These are phyloP conservation scores for Chlorella ohadii DNA, from an alignment of 139 green algal genomes.

Conservation along the genomic window DNA sequence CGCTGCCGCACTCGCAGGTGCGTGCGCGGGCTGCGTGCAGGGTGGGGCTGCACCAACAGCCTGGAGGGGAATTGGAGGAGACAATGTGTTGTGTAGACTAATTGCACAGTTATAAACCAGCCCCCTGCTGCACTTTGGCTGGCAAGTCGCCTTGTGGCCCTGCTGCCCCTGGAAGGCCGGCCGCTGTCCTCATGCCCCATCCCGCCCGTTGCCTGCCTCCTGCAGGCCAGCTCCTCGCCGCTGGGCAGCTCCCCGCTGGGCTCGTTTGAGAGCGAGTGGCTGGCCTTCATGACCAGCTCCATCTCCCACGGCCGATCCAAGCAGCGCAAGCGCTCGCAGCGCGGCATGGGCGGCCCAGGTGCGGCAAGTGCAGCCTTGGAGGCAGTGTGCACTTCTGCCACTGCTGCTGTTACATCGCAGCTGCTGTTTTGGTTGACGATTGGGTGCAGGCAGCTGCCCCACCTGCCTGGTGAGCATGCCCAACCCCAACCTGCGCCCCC, in stretches of 20 bases:
- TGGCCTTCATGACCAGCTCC: conserved; percentile 49
- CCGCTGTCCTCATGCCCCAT: too few species aligned
- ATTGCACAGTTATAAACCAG: too few species aligned
- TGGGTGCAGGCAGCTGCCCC: too few species aligned
- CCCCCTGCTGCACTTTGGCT: too few species aligned
- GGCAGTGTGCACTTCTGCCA: not conserved
- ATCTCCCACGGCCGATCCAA: not conserved
- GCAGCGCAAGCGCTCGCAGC: conserved; percentile 6
- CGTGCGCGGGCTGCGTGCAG: not conserved
- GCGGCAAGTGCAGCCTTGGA: not conserved
- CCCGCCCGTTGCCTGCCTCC: too few species aligned
- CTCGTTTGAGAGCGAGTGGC: conserved; percentile 60
- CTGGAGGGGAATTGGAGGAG: too few species aligned
- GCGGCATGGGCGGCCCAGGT: not conserved
- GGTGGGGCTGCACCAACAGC: too few species aligned
- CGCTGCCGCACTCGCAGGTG: conserved; percentile 27
- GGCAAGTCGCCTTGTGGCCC: too few species aligned
- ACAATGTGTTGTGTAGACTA: too few species aligned
- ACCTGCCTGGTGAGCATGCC: not conserved
- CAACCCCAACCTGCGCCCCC: not conserved
- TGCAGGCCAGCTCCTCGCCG: conserved; percentile 10
- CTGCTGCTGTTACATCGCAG: too few species aligned
- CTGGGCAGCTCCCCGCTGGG: conserved; percentile 53
- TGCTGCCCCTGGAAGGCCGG: too few species aligned
- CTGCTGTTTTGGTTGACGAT: too few species aligned